These are phyloP conservation scores for Parascedosporium putredinis DNA, from an alignment of 2,329 filamentous ascomycete species.

Conservation along the genomic window DNA sequence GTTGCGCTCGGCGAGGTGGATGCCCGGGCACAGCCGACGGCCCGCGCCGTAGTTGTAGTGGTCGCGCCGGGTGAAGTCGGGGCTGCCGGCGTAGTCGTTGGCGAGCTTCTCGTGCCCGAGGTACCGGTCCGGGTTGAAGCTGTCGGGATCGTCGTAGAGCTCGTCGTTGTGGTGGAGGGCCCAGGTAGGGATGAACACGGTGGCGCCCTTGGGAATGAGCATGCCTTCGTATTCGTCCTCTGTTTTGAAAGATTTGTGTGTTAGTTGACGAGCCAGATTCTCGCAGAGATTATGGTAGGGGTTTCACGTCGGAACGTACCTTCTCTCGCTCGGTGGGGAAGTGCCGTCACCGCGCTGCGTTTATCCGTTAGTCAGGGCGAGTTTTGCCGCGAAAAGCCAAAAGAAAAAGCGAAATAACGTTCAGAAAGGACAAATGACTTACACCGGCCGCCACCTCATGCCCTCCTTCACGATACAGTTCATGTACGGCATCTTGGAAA, in stretches of 20 bases:
- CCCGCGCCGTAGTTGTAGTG: constrained; percentile 25
- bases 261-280: constrained; percentile 1
- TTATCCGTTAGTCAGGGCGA: neutral
- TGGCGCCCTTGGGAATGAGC: constrained; percentile 27
- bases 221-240: constrained; percentile 29
- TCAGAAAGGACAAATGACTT: constrained; percentile 4
- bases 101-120: constrained; percentile 12
- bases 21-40: constrained; percentile 23
- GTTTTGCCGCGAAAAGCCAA: no score
- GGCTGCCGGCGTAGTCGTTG: constrained; percentile 10
- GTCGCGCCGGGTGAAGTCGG: constrained; percentile 6
- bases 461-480: constrained; percentile 29
- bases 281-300: no score
- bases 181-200: constrained; percentile 23
- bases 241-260: constrained; percentile 14
- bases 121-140: constrained; percentile 17
- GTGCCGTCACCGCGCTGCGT: constrained; percentile 14
- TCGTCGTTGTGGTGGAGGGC: constrained; percentile 19
- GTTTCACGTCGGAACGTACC: no score
- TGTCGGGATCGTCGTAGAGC: constrained; percentile 16
- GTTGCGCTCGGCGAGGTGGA: constrained; percentile 37
- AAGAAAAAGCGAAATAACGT: no score
- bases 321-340: constrained; percentile 25
- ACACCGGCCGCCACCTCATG: constrained; percentile 29
- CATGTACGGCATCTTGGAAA: constrained; percentile 27